Base-by-base conservation (phyloP, 345 rosid species). In the Eucalyptus erythrocorys region DNA sequence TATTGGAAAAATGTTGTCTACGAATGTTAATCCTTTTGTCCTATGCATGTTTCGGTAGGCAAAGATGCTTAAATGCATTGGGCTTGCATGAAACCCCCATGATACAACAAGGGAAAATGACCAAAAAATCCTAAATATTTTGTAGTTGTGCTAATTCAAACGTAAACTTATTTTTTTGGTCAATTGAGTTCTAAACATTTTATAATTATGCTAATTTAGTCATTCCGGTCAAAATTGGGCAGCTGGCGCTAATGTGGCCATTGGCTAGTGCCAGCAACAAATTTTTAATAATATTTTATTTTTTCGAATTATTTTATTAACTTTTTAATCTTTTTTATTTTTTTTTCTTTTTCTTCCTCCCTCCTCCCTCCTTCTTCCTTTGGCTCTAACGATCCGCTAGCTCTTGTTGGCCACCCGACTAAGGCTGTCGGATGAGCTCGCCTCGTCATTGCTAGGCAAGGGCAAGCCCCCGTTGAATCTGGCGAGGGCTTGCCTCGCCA, bases 381-480 rank as follows among this genome's bases (percentile, higher is more conserved):
- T 51, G 24, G 57, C 57, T 51, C 10, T 2, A 3, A 1, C 10
- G 0, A 51, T 51, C 4, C 2, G 8, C 57, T 19, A 51, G 57
- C 57, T 10, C 57, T 51, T 10, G 0, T 0, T 0, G 1, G 4
- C 19, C 55, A 19, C 1, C 4, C 1, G 2, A 51, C 10, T 51
- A 8, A 51, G 55, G 55, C 2, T 7, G 4, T 9, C 1, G 1
- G 10, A 24, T 0, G 1, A 51, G 22, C 24, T 51, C 2, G 4
- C 55, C 55, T 51, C 0, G 1, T 0, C 2, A 2, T 7, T 7
- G 10, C 3, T 51, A 24, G 10, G 55, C 24, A 19, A 51, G 55
- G 24, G 55, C 4, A 0, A 51, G 55, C 55, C 24, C 55, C 9
- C 24, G 3, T 0, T 7, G 4, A 48, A 51, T 51, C 1, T 7